Conservation (phyloP, 805 yeast species). For the Tetrapisispora namnaoensis region DNA sequence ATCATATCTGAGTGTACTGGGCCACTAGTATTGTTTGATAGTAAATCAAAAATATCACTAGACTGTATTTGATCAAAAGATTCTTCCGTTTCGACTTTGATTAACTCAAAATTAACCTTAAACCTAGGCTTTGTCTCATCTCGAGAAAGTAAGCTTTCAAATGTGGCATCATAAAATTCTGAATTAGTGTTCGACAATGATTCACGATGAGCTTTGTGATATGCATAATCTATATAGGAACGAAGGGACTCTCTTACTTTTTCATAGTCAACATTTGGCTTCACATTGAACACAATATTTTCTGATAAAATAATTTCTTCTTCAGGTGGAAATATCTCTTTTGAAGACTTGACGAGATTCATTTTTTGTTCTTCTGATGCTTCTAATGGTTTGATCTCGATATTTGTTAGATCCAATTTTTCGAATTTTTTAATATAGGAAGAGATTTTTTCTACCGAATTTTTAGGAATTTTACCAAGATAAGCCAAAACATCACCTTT, state of each 20-base stretch:
- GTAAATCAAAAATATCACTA: constrained; percentile 21
- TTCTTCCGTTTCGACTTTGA: constrained; percentile 6
- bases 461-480: constrained; percentile 59
- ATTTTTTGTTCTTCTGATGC: constrained; percentile 18
- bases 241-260: constrained; percentile 37
- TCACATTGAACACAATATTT: constrained; percentile 25
- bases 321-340: constrained; percentile 24
- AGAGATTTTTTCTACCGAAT: constrained; percentile 44
- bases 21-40: constrained; percentile 5
- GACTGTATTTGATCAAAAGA: background rate
- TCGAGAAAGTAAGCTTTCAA: constrained; percentile 49
- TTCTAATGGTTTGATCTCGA: constrained; percentile 32
- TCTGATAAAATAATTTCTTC: constrained; percentile 6
- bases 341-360: constrained; percentile 7
- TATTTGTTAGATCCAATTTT: constrained; percentile 64
- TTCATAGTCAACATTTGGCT: constrained; percentile 23
- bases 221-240: constrained; percentile 37
- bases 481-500: constrained; percentile 88
- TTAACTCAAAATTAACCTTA: constrained; percentile 13
- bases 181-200: constrained; percentile 25
- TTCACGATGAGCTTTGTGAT: constrained; percentile 27
- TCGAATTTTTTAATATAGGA: constrained; percentile 45
- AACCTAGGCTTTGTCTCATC: constrained; percentile 23
- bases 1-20: background rate
- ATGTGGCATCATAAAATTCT: constrained; percentile 46